A percentile compares a stretch with the other conserved stretches of the same genome.
Evolutionary conservation across 2,329 filamentous ascomycete genomes (phyloP).

Genomic region (Huntiella savannae): DNA sequence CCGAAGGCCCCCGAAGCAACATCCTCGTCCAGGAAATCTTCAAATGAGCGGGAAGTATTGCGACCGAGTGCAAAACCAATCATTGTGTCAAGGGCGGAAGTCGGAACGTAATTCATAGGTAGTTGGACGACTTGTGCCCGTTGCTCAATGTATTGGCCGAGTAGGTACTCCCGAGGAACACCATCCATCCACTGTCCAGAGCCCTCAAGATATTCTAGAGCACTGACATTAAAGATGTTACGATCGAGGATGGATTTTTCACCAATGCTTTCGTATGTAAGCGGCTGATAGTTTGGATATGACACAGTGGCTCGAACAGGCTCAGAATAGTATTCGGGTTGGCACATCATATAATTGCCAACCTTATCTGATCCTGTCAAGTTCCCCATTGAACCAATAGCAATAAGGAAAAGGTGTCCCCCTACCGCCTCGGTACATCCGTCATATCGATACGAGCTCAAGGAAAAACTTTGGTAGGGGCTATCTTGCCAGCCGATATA

Average conservation of each 20-base stretch:
- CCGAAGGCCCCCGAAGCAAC: too few species aligned
- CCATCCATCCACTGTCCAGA: constrained; percentile 14
- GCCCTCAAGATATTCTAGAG: constrained; percentile 19
- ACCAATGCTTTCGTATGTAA: constrained; percentile 8
- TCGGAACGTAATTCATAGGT: background rate
- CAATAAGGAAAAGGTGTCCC: constrained; percentile 21
- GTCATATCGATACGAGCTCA: constrained; percentile 14
- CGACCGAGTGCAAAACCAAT: too few species aligned
- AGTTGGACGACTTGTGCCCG: constrained; percentile 11
- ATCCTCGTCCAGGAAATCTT: too few species aligned
- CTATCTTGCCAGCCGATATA: constrained; percentile 26
- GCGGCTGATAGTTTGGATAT: constrained; percentile 7
- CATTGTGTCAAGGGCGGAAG: too few species aligned
- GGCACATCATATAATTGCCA: constrained; percentile 24
- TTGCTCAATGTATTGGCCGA: constrained; percentile 15
- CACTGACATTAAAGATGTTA: constrained; percentile 18
- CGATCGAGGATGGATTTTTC: constrained; percentile 11
- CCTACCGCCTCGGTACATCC: constrained; percentile 17
- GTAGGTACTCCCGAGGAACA: constrained; percentile 14
- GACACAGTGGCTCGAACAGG: constrained; percentile 22
- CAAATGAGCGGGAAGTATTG: too few species aligned
- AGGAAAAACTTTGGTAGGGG: constrained; percentile 17
- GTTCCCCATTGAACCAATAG: constrained; percentile 13
- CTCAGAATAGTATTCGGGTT: constrained; percentile 27
- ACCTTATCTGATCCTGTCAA: background rate